These are phyloP conservation scores for Phaeoacremonium minimum DNA, from an alignment of 2,329 filamentous ascomycete genomes.

Conservation along the genomic window DNA sequence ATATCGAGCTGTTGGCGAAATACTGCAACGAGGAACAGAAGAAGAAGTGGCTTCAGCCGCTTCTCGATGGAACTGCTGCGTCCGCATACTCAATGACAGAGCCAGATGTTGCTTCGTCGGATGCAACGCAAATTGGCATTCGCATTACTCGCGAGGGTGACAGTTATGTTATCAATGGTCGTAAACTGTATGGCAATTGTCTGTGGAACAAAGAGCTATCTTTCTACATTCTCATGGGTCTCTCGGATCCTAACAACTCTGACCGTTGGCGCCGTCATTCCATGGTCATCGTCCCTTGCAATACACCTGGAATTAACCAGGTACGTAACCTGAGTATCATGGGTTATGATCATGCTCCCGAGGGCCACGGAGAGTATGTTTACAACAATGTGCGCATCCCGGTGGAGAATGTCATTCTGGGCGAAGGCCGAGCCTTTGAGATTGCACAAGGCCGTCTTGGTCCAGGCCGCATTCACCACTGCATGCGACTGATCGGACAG, in stretches of 20 bases:
- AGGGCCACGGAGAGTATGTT: conserved; percentile 34
- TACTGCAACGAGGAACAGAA: conserved; percentile 46
- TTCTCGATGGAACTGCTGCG: conserved; percentile 41
- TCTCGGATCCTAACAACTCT: conserved; percentile 30
- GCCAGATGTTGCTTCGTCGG: conserved; percentile 43
- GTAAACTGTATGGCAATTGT: conserved; percentile 34
- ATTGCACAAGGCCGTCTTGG: conserved; percentile 34
- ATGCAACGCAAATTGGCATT: conserved; percentile 40
- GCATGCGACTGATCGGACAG: conserved; percentile 35
- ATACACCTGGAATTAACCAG: conserved; percentile 29
- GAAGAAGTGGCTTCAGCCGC: conserved; percentile 41
- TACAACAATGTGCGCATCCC: conserved; percentile 34
- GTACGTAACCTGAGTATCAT: conserved; percentile 32
- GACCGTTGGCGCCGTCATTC: conserved; percentile 33
- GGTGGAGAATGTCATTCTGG: conserved; percentile 32
- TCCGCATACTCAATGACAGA: conserved; percentile 48
- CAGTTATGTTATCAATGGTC: conserved; percentile 33
- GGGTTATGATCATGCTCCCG: conserved; percentile 35
- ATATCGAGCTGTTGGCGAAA: conserved; percentile 48
- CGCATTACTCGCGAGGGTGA: conserved; percentile 27
- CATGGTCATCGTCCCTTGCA: conserved; percentile 30
- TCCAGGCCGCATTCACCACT: conserved; percentile 34
- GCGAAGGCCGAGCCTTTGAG: conserved; percentile 33
- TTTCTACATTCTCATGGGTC: conserved; percentile 27
- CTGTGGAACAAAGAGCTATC: conserved; percentile 28